Conservation (phyloP, 371 early-diverging fungal species). For the Paraphysoderma sedebokerense region DNA sequence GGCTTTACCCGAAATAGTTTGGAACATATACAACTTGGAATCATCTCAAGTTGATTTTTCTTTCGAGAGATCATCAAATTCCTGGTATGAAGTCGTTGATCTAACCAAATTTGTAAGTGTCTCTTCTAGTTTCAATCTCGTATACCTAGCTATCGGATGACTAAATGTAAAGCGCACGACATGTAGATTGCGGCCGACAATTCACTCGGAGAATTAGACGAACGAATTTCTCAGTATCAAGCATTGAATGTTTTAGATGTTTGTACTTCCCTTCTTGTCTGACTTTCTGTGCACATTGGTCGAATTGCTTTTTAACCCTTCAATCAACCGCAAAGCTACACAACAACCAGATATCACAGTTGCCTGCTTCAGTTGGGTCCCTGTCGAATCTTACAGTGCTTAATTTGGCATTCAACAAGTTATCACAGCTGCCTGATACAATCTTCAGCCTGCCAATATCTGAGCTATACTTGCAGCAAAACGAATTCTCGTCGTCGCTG, state of each 20-base stretch:
- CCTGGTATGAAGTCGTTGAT: slow-evolving; percentile 47
- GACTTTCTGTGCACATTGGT: neutral
- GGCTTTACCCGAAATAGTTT: neutral
- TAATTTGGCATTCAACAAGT: no score
- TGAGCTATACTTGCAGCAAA: slow-evolving; percentile 10
- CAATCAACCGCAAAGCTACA: neutral
- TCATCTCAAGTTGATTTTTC: slow-evolving; percentile 22
- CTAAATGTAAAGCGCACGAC: no score
- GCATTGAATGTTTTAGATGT: slow-evolving; percentile 48
- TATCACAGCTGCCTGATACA: neutral
- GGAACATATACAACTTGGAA: neutral
- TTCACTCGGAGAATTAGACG: slow-evolving; percentile 31
- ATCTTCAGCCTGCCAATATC: neutral
- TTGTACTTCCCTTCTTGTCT: slow-evolving; percentile 4
- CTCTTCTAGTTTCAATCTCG: neutral
- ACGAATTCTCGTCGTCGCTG: slow-evolving; percentile 23
- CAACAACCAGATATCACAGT: no score
- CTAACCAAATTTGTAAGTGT: slow-evolving; percentile 24
- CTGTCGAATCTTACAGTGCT: no score
- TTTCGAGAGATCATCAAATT: slow-evolving; percentile 19
- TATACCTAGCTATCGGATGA: no score
- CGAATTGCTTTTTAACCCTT: neutral
- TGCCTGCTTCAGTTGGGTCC: no score
- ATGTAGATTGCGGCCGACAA: slow-evolving; percentile 53
- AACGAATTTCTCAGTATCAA: slow-evolving; percentile 38